Conservation (phyloP, 2,329 filamentous ascomycete genomes). For the Fusarium nanum region DNA sequence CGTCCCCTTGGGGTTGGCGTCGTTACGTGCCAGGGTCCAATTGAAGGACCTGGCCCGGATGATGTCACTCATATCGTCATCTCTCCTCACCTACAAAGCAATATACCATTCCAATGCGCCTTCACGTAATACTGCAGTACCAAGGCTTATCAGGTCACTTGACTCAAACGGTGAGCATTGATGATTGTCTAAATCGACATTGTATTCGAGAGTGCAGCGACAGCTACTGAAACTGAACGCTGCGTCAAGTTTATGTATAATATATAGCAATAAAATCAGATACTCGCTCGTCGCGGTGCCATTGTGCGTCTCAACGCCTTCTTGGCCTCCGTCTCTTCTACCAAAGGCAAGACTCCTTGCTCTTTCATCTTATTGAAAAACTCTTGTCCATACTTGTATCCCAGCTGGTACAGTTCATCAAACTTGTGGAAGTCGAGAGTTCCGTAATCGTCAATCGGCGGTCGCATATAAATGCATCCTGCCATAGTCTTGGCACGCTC, state of each 20-base stretch:
- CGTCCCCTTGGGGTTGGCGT: conserved; percentile 4
- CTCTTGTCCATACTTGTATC: conserved; percentile 85
- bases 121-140: conserved; percentile 18
- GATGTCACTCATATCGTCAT: conserved; percentile 45
- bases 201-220: not conserved
- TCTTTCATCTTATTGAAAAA: conserved; percentile 82
- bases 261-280: conserved; percentile 58
- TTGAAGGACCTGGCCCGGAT: conserved; percentile 8
- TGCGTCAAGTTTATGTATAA: not conserved
- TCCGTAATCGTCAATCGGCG: conserved; percentile 91
- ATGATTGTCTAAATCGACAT: conserved; percentile 6
- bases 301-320: conserved; percentile 81
- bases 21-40: conserved; percentile 17
- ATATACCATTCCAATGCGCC: conserved; percentile 7
- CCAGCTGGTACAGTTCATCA: conserved; percentile 93
- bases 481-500: conserved; percentile 92
- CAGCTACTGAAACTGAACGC: not conserved
- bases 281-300: conserved; percentile 82
- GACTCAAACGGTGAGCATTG: not conserved
- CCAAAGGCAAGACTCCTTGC: conserved; percentile 77
- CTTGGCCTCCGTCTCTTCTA: conserved; percentile 81
- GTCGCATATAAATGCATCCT: conserved; percentile 95
- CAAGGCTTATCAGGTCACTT: conserved; percentile 8
- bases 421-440: conserved; percentile 98
- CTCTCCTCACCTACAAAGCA: conserved; percentile 17